A percentile compares a stretch with the other conserved stretches of the same genome.
Conservation (phyloP, 768 basidiomycete genomes). For the Suillus sp. region DNA sequence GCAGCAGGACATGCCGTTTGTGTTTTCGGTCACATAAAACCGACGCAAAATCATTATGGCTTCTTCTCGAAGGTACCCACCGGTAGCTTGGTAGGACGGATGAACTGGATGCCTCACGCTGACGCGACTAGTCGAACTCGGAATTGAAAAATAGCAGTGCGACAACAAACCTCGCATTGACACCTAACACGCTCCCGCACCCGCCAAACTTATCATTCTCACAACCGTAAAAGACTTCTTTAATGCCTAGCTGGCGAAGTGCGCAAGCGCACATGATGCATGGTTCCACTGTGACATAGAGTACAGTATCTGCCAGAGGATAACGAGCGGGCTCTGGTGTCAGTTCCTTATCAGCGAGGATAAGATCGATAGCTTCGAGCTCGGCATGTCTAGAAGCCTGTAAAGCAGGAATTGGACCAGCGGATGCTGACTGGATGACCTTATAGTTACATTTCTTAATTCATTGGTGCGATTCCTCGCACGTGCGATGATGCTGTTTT, state of each 20-base stretch:
- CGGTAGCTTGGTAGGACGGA: slow-evolving; percentile 70
- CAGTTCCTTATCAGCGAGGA: slow-evolving; percentile 63
- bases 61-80: slow-evolving; percentile 79
- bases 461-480: slow-evolving; percentile 96
- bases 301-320: slow-evolving; percentile 75
- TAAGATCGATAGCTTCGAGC: slow-evolving; percentile 91
- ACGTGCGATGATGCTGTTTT: slow-evolving; percentile 73
- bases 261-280: slow-evolving; percentile 99
- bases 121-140: slow-evolving; percentile 9
- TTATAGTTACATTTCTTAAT: slow-evolving; percentile 72
- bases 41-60: slow-evolving; percentile 85
- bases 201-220: slow-evolving; percentile 97
- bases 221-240: slow-evolving; percentile 89
- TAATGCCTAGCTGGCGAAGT: slow-evolving; percentile 89
- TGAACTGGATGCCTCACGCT: slow-evolving; percentile 77
- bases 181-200: slow-evolving; percentile 90
- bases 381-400: slow-evolving; percentile 98
- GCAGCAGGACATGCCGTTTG: slow-evolving; percentile 65
- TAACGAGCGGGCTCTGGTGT: slow-evolving; percentile 51
- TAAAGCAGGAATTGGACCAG: slow-evolving; percentile 12
- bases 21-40: slow-evolving; percentile 93
- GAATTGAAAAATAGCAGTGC: slow-evolving; percentile 4
- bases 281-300: slow-evolving; percentile 98
- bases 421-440: neutral
- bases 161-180: slow-evolving; percentile 69